A percentile compares a stretch with the other conserved stretches of the same genome.
Evolutionary conservation across 176 grass and related monocot species (phyloP).

Genomic region (Aegilops speltoides): DNA sequence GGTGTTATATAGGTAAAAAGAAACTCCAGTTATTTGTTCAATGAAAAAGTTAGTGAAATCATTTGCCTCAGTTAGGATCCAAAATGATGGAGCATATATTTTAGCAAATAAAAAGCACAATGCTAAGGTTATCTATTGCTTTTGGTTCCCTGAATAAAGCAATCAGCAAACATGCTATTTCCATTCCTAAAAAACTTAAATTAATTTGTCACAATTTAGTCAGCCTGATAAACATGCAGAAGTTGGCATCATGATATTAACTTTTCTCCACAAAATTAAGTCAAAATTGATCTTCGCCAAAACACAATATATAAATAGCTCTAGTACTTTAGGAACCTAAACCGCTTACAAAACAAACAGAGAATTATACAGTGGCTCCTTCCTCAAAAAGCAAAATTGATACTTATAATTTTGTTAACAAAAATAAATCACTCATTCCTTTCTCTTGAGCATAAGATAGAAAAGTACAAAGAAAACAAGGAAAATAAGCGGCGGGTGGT

Average conservation of each 20-base stretch:
- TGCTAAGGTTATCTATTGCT: not conserved
- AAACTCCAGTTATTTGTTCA: not conserved
- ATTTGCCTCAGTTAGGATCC: not conserved
- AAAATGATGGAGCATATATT: not conserved
- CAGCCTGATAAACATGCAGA: not conserved
- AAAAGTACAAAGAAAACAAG: not conserved
- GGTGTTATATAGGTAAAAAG: not conserved
- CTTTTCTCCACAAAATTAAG: not conserved
- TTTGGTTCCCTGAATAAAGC: not conserved
- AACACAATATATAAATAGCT: not conserved
- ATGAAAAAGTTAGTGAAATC: not conserved
- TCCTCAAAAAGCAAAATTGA: not conserved
- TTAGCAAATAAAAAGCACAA: not conserved
- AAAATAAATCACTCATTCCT: not conserved
- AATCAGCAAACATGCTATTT: not conserved
- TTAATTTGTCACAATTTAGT: not conserved
- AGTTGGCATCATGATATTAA: not conserved
- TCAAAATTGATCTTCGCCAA: not conserved
- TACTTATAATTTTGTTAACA: not conserved
- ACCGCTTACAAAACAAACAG: not conserved
- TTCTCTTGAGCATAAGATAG: not conserved
- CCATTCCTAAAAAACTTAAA: not conserved
- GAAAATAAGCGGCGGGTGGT: not conserved
- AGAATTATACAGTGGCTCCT: not conserved
- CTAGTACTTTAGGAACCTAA: conserved; percentile 3